phyloP scores from a whole-genome alignment of 202 grass and related monocot species.

The Panicum virgatum region DNA sequence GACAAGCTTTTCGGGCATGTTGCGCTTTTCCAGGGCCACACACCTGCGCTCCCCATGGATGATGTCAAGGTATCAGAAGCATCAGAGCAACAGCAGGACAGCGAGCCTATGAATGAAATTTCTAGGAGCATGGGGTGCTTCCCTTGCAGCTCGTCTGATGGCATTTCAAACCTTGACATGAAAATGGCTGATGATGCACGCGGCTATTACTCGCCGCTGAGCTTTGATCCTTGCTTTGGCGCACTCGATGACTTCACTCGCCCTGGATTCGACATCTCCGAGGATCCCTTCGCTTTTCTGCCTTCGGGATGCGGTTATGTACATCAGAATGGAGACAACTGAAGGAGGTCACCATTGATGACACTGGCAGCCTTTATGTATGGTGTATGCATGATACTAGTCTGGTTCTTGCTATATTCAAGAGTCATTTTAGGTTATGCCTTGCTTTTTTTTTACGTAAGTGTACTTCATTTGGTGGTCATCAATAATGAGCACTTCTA shows the following conservation, averaged over 20 bases:
- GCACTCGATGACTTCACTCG: constrained; percentile 71
- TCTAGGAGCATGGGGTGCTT: constrained; percentile 40
- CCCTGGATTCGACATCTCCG: constrained; percentile 58
- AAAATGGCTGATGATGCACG: constrained; percentile 55
- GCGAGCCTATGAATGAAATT: constrained; percentile 40
- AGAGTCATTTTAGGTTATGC: constrained; percentile 47
- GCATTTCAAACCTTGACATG: constrained; percentile 51
- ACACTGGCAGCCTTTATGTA: constrained; percentile 15
- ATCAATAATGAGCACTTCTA: constrained; percentile 56
- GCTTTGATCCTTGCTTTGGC: constrained; percentile 73
- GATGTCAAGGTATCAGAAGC: constrained; percentile 56
- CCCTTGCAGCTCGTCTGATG: constrained; percentile 48
- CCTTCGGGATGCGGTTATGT: constrained; percentile 44
- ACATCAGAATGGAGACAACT: constrained; percentile 55
- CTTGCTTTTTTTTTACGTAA: constrained; percentile 34
- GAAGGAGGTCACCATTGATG: background rate
- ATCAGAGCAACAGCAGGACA: constrained; percentile 39
- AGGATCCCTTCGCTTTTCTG: constrained; percentile 59
- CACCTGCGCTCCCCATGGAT: constrained; percentile 74
- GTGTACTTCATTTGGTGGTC: constrained; percentile 46
- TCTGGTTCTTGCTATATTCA: constrained; percentile 29
- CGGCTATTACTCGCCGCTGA: constrained; percentile 69
- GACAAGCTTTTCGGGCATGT: constrained; percentile 96
- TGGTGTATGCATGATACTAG: constrained; percentile 30
- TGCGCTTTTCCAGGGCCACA: constrained; percentile 89